phyloP scores from a whole-genome alignment of 768 basidiomycete species.

The Boletellus emodensis region DNA sequence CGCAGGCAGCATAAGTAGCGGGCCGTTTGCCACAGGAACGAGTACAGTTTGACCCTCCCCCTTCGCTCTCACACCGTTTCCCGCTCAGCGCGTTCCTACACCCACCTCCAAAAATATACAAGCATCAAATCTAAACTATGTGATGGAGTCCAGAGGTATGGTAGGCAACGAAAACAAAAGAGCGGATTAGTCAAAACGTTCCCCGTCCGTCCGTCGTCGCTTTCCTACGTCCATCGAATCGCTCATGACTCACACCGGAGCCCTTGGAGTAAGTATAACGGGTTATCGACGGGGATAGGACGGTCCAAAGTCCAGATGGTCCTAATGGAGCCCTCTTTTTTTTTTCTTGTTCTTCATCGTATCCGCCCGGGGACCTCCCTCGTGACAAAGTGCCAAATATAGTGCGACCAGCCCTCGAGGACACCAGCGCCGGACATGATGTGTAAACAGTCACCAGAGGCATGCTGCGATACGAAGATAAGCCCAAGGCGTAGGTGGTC shows the following conservation, averaged over 20 bases:
- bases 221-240: not conserved
- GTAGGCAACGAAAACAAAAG: not conserved
- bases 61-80: too few relatives aligned
- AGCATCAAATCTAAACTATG: not conserved
- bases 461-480: slow-evolving; percentile 31
- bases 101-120: not conserved
- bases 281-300: not conserved
- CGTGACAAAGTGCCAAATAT: slow-evolving; percentile 47
- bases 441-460: slow-evolving; percentile 44
- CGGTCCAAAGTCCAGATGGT: not conserved
- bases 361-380: slow-evolving; percentile 31
- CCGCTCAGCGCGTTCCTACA: too few relatives aligned
- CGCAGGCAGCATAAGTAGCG: too few relatives aligned
- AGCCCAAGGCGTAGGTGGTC: not conserved
- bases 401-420: slow-evolving; percentile 50
- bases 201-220: not conserved
- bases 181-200: not conserved
- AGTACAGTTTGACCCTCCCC: too few relatives aligned
- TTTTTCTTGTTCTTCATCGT: slow-evolving; percentile 9
- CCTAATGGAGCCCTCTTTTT: not conserved
- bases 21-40: too few relatives aligned
- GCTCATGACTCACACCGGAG: too few relatives aligned
- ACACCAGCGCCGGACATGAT: slow-evolving; percentile 45
- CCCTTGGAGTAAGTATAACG: not conserved
- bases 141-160: not conserved